Conservation (phyloP, 148 eudicot genomes). For the Polygonum aviculare region DNA sequence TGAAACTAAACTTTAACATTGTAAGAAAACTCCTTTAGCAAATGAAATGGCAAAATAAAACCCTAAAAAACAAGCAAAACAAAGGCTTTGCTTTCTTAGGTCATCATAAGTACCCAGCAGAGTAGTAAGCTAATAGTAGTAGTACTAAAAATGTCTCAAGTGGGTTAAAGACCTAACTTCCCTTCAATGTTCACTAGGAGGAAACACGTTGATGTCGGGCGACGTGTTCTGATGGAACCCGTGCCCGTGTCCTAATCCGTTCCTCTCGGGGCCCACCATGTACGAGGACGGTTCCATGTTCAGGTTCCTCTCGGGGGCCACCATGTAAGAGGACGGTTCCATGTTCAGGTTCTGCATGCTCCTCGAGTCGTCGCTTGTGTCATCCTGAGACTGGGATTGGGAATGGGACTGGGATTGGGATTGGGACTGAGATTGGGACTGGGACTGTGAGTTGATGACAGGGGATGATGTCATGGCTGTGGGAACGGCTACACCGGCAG, state of each 20-base stretch:
- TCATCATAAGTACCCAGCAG: not conserved
- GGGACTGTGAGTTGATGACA: not conserved
- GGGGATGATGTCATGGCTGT: constrained; percentile 2
- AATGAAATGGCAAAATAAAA: not conserved
- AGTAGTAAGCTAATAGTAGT: not conserved
- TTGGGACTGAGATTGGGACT: not conserved
- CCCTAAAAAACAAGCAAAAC: not conserved
- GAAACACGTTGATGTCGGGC: constrained; percentile 5
- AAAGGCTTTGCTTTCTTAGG: not conserved
- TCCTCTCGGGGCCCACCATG: not conserved
- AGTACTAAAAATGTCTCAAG: constrained; percentile 6
- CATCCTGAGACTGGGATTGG: constrained; percentile 6
- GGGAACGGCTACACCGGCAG: not conserved
- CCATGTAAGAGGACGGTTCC: constrained; percentile 6
- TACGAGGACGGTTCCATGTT: constrained; percentile 4
- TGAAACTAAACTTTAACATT: not conserved
- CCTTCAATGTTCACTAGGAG: not conserved
- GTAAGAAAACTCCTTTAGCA: not conserved
- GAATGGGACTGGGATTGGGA: not conserved
- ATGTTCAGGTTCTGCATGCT: constrained; percentile 12
- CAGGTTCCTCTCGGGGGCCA: not conserved
- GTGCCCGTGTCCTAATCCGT: not conserved
- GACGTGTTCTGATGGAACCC: not conserved
- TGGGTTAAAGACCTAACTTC: not conserved
- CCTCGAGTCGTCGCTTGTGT: not conserved